Evolutionary conservation across 345 rosid genomes (phyloP), one percentile per base, ranked within the genome.

Genomic region (Populus tremula): DNA sequence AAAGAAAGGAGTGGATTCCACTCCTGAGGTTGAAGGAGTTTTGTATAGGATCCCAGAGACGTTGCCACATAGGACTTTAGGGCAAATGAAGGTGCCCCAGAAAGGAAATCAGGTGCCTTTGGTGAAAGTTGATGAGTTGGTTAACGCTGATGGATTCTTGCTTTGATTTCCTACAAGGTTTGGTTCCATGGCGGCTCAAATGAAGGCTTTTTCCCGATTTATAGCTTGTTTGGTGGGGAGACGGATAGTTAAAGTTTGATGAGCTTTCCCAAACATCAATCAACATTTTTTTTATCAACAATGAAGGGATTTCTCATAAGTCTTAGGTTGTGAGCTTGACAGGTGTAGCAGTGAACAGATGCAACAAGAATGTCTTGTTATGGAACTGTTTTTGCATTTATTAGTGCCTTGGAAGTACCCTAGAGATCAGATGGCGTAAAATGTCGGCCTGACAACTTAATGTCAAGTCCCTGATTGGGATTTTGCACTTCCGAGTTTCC

Each of bases 111-210:
- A 76, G 73, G 70, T 91, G 10, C 92, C 91, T 76, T 88, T 81
- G 83, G 87, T 92, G 0, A 73, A 85, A 77, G 87, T 88, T 29
- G 85, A 71, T 78, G 93, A 88, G 31, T 66, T 91, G 84, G 87
- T 71, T 36, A 83, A 45, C 27, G 93, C 92, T 8, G 97, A 92
- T 78, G 93, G 93, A 16, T 50, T 86, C 63, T 23, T 88, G 81
- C 91, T 92, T 71, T 95, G 97, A 29, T 92, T 92, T 41, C 97
- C 97, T 47, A 88, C 93, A 31, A 89, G 97, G 85, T 92, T 87
- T 69, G 95, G 97, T 1, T 86, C 85, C 65, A 92, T 92, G 97
- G 93, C 93, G 11, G 92, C 97, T 16, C 95, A 92, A 81, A 88
- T 91, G 92, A 92, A 92, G 76, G 87, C 97, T 5, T 91, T 92